Evolutionary conservation across 2,329 filamentous ascomycete species (phyloP).

Genomic region (Penicillium sp.): DNA sequence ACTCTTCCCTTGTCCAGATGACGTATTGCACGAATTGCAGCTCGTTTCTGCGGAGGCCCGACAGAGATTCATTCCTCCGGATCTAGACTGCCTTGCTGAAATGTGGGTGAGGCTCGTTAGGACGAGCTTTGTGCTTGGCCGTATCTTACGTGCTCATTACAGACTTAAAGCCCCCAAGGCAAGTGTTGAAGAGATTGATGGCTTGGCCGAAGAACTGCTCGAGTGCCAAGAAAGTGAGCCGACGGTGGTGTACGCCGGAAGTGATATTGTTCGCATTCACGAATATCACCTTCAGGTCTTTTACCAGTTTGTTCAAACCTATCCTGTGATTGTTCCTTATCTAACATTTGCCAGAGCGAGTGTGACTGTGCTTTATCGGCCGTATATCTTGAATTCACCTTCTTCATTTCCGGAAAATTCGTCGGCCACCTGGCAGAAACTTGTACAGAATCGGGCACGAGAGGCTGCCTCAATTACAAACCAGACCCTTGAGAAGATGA

Average conservation of each 20-base stretch:
- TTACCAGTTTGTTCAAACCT: not conserved
- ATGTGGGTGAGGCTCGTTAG: constrained; percentile 2
- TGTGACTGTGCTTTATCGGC: not conserved
- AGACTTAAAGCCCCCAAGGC: not conserved
- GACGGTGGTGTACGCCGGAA: not conserved
- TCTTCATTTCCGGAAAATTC: not conserved
- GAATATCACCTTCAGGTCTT: constrained; percentile 2
- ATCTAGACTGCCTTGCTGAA: not conserved
- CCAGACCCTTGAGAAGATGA: not conserved
- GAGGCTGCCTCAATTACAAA: not conserved
- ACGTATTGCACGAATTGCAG: not conserved
- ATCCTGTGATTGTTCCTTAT: not conserved
- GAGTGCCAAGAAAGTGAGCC: not conserved
- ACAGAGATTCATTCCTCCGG: not conserved
- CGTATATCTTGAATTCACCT: not conserved
- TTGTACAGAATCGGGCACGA: not conserved
- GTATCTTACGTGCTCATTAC: not conserved
- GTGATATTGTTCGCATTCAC: not conserved
- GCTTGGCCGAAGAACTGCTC: not conserved
- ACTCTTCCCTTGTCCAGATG: not conserved
- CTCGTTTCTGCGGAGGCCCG: not conserved
- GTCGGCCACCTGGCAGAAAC: not conserved
- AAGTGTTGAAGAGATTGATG: not conserved
- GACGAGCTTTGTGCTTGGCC: not conserved
- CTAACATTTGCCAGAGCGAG: not conserved